Conservation (phyloP, 345 rosid genomes). For the Clarkia xantiana region DNA sequence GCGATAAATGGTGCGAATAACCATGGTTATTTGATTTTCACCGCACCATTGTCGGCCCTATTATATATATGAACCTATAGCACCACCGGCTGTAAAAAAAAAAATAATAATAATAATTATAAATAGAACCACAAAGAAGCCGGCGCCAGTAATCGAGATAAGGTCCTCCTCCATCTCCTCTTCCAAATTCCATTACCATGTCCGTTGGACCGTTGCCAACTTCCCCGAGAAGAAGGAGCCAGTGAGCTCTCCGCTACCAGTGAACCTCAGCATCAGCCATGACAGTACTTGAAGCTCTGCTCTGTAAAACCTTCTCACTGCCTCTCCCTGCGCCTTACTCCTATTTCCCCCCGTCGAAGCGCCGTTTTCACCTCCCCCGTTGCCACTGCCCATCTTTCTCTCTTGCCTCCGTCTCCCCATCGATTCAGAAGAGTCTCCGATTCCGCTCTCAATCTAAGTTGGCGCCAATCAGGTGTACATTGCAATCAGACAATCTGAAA, state of each 20-base stretch:
- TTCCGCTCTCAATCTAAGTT: conserved; percentile 1
- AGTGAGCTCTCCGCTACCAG: not conserved
- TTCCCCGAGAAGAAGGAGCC: conserved; percentile 1
- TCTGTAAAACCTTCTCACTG: conserved; percentile 28
- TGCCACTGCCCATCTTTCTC: conserved; percentile 9
- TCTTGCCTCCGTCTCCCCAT: conserved; percentile 1
- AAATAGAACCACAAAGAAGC: conserved; percentile 7
- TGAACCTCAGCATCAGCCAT: conserved; percentile 34
- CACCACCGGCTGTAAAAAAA: not conserved
- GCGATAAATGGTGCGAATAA: too few relatives aligned
- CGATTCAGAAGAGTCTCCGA: conserved; percentile 5
- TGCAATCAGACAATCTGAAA: conserved; percentile 34
- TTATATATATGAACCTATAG: too few relatives aligned
- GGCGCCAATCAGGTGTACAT: conserved; percentile 30
- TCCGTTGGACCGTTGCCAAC: too few relatives aligned
- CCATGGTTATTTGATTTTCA: too few relatives aligned
- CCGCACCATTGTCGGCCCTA: too few relatives aligned
- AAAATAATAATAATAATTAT: not conserved
- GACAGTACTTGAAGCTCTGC: conserved; percentile 60
- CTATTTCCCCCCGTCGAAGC: conserved; percentile 8
- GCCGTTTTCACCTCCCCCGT: not conserved
- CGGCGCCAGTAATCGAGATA: conserved; percentile 37
- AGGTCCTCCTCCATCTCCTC: conserved; percentile 12
- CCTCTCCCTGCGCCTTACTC: conserved; percentile 4
- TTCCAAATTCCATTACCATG: not conserved